phyloP scores from a whole-genome alignment of 108 stramenopile genomes.

The Stephanodiscus minutulus region DNA sequence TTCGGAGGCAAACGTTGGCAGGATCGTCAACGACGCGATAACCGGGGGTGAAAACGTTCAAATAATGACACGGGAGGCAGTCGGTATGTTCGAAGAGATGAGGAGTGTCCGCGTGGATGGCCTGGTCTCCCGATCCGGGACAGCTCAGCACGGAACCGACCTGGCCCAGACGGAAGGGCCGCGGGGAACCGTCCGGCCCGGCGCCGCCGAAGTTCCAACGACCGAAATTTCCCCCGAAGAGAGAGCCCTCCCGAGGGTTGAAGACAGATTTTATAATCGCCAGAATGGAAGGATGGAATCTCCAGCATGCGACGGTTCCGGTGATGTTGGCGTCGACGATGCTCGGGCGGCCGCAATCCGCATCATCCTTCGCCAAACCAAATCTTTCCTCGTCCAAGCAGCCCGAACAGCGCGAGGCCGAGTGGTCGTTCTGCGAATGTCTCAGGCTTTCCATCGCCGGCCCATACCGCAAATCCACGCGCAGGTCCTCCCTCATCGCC shows the following conservation, averaged over 20 bases:
- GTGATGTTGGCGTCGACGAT: conserved; percentile 34
- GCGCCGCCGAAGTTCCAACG: conserved; percentile 84
- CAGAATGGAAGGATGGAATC: conserved; percentile 66
- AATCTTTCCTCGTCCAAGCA: too few relatives aligned
- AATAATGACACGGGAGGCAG: conserved; percentile 82
- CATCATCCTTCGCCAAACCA: neutral
- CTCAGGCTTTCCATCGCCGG: conserved; percentile 55
- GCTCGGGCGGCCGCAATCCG: conserved; percentile 18
- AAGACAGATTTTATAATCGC: conserved; percentile 61
- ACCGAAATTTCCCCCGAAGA: conserved; percentile 77
- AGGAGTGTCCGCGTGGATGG: conserved; percentile 87
- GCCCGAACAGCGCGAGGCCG: neutral
- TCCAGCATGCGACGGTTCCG: conserved; percentile 32
- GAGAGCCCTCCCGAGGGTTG: conserved; percentile 58
- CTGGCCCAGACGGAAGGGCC: conserved; percentile 70
- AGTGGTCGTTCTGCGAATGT: conserved; percentile 6
- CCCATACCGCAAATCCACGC: conserved; percentile 77
- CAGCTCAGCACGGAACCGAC: conserved; percentile 86
- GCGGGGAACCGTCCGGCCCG: conserved; percentile 81
- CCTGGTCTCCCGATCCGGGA: conserved; percentile 82
- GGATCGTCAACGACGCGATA: conserved; percentile 22
- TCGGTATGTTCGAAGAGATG: conserved; percentile 79
- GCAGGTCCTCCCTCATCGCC: conserved; percentile 87
- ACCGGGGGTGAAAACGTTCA: conserved; percentile 80
- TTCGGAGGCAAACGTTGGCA: conserved; percentile 20